Conservation (phyloP, 768 basidiomycete species). For the Podaxis sp. region DNA sequence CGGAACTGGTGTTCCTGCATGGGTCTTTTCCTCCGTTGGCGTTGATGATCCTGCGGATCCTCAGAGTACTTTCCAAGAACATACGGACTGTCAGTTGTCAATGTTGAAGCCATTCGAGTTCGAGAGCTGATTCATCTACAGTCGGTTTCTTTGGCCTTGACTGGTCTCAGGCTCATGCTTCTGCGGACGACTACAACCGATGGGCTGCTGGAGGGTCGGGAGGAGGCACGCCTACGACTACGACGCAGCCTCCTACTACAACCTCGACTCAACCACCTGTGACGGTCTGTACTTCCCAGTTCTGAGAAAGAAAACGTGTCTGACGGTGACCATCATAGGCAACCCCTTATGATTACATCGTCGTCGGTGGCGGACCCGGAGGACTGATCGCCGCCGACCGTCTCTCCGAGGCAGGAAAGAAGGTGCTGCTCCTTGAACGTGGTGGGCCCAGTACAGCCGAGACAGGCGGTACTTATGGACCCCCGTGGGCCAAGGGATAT, state of each 20-base stretch:
- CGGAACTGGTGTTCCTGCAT: constrained; percentile 40
- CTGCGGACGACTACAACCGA: constrained; percentile 38
- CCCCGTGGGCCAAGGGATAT: constrained; percentile 33
- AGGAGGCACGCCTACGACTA: constrained; percentile 27
- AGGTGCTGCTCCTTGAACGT: constrained; percentile 57
- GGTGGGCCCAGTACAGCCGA: constrained; percentile 59
- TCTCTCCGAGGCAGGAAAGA: constrained; percentile 57
- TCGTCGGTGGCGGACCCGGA: constrained; percentile 55
- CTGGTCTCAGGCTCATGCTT: constrained; percentile 41
- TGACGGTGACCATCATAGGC: background rate
- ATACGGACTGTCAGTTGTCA: constrained; percentile 48
- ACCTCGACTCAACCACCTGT: constrained; percentile 26
- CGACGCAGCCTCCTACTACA: constrained; percentile 26
- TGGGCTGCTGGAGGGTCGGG: constrained; percentile 48
- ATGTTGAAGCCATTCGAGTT: background rate
- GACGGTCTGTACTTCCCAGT: constrained; percentile 14
- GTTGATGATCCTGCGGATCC: constrained; percentile 48
- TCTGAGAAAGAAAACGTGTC: background rate
- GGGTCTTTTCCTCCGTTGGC: constrained; percentile 39
- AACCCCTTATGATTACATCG: constrained; percentile 48
- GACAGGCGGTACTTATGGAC: constrained; percentile 57
- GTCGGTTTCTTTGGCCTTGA: constrained; percentile 59
- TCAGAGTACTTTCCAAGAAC: constrained; percentile 47
- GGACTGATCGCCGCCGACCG: constrained; percentile 58
- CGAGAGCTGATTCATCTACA: constrained; percentile 16